Conservation (phyloP, 2,329 filamentous ascomycete species). For the Leptographium wingfieldii region DNA sequence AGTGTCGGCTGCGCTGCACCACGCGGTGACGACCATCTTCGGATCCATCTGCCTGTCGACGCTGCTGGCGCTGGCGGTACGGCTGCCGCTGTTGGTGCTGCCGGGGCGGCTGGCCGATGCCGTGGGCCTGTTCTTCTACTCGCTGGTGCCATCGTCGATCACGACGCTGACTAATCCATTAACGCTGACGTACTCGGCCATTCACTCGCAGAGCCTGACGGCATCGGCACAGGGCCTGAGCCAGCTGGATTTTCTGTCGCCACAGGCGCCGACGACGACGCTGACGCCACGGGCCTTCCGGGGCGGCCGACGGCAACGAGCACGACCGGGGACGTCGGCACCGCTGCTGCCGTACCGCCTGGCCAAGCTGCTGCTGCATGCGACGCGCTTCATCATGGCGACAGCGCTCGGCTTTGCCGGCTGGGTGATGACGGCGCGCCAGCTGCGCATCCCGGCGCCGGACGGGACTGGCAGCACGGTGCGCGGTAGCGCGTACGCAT, state of each 20-base stretch:
- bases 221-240: conserved; percentile 67
- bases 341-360: conserved; percentile 74
- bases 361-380: conserved; percentile 81
- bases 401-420: conserved; percentile 82
- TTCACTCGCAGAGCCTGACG: conserved; percentile 75
- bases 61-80: conserved; percentile 64
- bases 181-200: conserved; percentile 82
- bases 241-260: conserved; percentile 69
- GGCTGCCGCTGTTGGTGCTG: conserved; percentile 73
- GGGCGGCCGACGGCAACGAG: conserved; percentile 5
- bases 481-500: conserved; percentile 82
- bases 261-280: conserved; percentile 61
- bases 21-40: conserved; percentile 77
- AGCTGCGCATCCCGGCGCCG: conserved; percentile 49
- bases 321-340: conserved; percentile 23
- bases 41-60: conserved; percentile 87
- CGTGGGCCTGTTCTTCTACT: conserved; percentile 51
- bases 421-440: conserved; percentile 88
- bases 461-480: conserved; percentile 34
- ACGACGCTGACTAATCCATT: conserved; percentile 81
- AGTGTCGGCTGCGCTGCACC: conserved; percentile 67
- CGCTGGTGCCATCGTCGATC: conserved; percentile 73
- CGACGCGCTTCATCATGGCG: conserved; percentile 83
- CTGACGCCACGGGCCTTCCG: conserved; percentile 42
- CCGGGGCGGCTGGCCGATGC: conserved; percentile 54